Evolutionary conservation across 192 early-diverging fungal genomes (phyloP), one percentile per base, ranked within the genome.

Genomic region (Paraglomus occultum): DNA sequence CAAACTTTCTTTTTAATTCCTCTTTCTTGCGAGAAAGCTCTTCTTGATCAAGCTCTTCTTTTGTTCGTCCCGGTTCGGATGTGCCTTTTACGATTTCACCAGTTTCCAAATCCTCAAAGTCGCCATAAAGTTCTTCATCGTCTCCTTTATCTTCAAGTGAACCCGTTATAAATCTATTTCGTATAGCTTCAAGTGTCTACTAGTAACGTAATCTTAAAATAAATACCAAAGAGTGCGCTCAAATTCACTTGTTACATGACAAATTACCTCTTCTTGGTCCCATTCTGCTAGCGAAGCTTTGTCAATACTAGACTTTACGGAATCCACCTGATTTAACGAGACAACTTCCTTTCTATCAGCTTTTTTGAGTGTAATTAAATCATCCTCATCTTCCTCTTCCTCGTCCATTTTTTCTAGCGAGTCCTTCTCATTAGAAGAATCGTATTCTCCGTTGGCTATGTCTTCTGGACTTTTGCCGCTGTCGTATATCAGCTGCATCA

Each of bases 1-100:
- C 93, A 76, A 98, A 99, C 79, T 95, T 97, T 70, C 84, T 90
- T 74, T 94, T 94, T 51, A 99, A 84, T 69, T 91, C 87, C 71
- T 90, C 91, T 76, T 95, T 94, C 78, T 90, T 92, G 57, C 86
- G 87, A 2, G 88, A 85, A 72, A 97, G 80, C 8, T 80, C 90
- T 52, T 85, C 86, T 71, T 82, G 79, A 23, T 86, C 84, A 22
- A 83, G 79, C 31, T 88, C 80, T 7, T 84, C 78, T 22, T 84
- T 80, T 51, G 85, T 80, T 38, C 80, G 85, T 39, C 80, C 73
- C 38, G 17, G 38, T 72, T 71, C 73, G 0, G 73, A 74, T 23
- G 53, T 53, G 12, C 73, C 81, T 53, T 84, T 73, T 43, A 78
- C 72, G 46, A 79, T 76, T 61, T 88, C 89, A 42, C 79, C 85